Conservation (phyloP, 345 rosid species). For the Euclidium syriacum region DNA sequence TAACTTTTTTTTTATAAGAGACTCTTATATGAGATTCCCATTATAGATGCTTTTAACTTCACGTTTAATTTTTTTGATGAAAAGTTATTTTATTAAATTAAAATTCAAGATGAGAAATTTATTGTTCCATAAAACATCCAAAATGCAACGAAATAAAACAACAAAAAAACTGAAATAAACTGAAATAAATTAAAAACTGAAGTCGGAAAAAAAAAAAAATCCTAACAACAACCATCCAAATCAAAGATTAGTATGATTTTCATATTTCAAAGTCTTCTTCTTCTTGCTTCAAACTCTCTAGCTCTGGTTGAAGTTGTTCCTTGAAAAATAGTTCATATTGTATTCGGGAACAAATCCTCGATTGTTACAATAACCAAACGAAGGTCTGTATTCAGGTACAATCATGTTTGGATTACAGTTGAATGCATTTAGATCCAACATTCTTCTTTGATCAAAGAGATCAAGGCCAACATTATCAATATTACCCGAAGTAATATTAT, state of each 20-base stretch:
- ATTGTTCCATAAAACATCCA: neutral
- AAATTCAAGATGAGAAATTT: too few species aligned
- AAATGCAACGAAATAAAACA: neutral
- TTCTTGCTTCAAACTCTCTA: slow-evolving; percentile 7
- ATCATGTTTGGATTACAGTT: neutral
- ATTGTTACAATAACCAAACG: neutral
- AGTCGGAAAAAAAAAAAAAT: neutral
- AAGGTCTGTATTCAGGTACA: neutral
- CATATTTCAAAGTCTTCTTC: neutral
- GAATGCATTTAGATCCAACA: neutral
- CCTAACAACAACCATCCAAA: neutral
- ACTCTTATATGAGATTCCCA: too few species aligned
- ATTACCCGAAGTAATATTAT: neutral
- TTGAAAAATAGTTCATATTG: neutral
- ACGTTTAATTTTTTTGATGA: too few species aligned
- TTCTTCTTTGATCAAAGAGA: neutral
- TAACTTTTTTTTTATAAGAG: too few species aligned
- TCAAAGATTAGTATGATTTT: neutral
- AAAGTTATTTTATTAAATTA: too few species aligned
- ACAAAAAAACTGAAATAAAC: neutral
- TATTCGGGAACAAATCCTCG: neutral
- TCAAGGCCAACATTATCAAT: neutral
- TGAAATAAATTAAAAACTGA: neutral
- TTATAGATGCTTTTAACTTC: too few species aligned
- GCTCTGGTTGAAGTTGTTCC: slow-evolving; percentile 2